Evolutionary conservation across 164 flowering plant genomes (phyloP).

Genomic region (Protea cynaroides): DNA sequence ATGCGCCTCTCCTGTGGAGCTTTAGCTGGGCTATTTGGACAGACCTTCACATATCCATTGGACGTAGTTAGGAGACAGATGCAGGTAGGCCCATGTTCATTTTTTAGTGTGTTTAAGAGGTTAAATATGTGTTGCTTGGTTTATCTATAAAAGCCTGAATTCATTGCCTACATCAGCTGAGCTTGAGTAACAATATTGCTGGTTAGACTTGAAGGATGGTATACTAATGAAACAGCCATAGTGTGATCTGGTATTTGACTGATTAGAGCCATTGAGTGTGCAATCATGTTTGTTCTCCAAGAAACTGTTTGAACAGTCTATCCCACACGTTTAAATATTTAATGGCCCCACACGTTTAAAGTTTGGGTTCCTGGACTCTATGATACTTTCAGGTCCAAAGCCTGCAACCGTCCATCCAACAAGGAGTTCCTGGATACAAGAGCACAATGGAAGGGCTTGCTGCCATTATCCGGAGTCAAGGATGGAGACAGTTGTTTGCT

Average conservation of each 20-base stretch:
- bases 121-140: neutral
- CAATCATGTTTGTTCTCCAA: no score
- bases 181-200: no score
- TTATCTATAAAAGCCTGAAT: no score
- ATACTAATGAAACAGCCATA: no score
- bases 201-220: no score
- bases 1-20: conserved; percentile 95
- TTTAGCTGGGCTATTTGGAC: conserved; percentile 91
- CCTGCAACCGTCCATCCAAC: conserved; percentile 35
- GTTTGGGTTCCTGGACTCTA: conserved; percentile 1
- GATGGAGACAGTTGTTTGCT: conserved; percentile 85
- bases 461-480: conserved; percentile 63
- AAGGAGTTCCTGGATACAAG: conserved; percentile 37
- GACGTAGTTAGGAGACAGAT: conserved; percentile 97
- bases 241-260: no score
- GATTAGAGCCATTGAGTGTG: no score
- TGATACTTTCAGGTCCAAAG: conserved; percentile 57
- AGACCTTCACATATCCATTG: conserved; percentile 87
- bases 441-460: conserved; percentile 69
- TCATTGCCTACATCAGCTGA: no score
- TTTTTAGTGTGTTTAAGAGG: neutral
- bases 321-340: no score
- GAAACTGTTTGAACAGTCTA: no score
- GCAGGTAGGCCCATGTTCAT: conserved; percentile 56
- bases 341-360: neutral